Base-by-base conservation (phyloP, 2,329 filamentous ascomycete species). In the Cladosporium sp. region DNA sequence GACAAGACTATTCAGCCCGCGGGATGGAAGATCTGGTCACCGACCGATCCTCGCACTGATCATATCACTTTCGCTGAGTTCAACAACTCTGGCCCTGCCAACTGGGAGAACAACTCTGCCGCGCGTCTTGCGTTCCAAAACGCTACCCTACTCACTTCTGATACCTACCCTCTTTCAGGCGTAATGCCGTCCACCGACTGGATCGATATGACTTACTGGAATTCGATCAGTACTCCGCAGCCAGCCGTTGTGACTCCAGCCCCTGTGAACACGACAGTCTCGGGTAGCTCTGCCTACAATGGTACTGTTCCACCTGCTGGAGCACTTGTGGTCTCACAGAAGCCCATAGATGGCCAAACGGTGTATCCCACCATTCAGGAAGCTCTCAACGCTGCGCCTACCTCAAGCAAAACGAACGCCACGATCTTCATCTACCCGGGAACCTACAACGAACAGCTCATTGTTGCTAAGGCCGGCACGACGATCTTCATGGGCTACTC, bases 381-480 rank as follows among this genome's bases (percentile, higher is more conserved):
- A 52, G 69, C 67, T 18, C 57, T 71, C 11, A 58, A 69, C 45
- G 67, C 63, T 29, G 60, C 62, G 9, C 66, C 68, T 4, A 63
- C 60, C 8, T 65, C 66, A 1, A 69, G 64, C 53, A 70, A 68
- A 57, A 62, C 53, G 3, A 64, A 65, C 24, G 59, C 65, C 24
- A 72, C 68, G 1, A 64, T 71, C 6, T 71, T 71, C 55, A 71
- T 71, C 51, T 70, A 70, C 50, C 68, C 68, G 24, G 70, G 70
- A 27, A 59, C 62, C 2, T 72, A 72, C 52, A 57, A 68, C 13
- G 70, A 72, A 56, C 65, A 72, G 56, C 57, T 72, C 17, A 58
- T 68, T 11, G 57, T 71, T 40, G 69, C 62, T 56, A 67, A 67
- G 52, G 64, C 67, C 13, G 70, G 70, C 5, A 63, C 64, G 0